Conservation (phyloP, 1,284 basidiomycete species). For the Moesziomyces aphidis region DNA sequence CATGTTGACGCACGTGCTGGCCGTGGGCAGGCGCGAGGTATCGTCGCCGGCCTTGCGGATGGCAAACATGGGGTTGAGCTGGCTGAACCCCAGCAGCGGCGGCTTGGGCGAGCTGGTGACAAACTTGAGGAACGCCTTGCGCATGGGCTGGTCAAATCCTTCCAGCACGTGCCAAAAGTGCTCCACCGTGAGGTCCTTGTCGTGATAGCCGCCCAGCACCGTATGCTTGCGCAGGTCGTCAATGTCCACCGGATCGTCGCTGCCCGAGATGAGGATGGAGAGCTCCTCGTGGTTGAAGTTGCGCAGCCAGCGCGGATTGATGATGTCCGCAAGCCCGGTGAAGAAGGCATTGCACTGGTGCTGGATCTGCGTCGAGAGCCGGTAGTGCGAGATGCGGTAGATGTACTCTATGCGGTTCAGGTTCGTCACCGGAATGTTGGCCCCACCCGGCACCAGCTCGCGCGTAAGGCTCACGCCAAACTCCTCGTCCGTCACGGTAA, state of each 20-base stretch:
- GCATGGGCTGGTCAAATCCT: constrained; percentile 50
- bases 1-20: constrained; percentile 66
- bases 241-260: constrained; percentile 63
- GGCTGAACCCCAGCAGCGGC: constrained; percentile 63
- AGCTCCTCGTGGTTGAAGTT: constrained; percentile 65
- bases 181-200: constrained; percentile 60
- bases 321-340: constrained; percentile 63
- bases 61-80: constrained; percentile 63
- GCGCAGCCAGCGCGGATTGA: constrained; percentile 66
- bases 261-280: constrained; percentile 59
- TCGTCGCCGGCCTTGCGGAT: constrained; percentile 62
- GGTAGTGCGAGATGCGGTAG: constrained; percentile 87
- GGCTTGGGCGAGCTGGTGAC: constrained; percentile 66
- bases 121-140: constrained; percentile 62
- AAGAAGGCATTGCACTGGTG: constrained; percentile 79
- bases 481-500: constrained; percentile 91
- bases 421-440: constrained; percentile 85
- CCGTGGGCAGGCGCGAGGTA: constrained; percentile 60
- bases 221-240: constrained; percentile 61
- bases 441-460: constrained; percentile 85
- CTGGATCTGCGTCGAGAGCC: constrained; percentile 84
- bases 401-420: constrained; percentile 91
- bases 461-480: constrained; percentile 83
- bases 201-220: constrained; percentile 62
- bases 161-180: constrained; percentile 64